Conservation (phyloP, 2,329 filamentous ascomycete genomes). For the Ascochyta viciae-villosae region DNA sequence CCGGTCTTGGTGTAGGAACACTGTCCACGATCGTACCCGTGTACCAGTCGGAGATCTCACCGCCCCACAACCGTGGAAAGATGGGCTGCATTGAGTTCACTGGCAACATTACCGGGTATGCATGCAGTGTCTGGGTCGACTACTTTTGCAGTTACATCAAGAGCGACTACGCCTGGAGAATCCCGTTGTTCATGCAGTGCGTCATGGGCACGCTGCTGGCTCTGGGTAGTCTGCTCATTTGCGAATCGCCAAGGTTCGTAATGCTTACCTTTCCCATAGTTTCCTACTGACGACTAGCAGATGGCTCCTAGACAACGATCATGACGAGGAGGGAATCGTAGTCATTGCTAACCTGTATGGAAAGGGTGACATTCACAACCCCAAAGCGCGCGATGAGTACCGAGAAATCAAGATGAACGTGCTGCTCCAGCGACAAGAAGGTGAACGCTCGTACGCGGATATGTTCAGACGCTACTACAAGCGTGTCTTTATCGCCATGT, state of each 20-base stretch:
- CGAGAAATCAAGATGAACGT: constrained; percentile 99
- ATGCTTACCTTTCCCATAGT: no score
- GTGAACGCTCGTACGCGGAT: constrained; percentile 86
- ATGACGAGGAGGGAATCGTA: constrained; percentile 97
- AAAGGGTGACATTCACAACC: constrained; percentile 91
- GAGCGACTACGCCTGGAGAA: constrained; percentile 84
- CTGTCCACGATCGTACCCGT: constrained; percentile 61
- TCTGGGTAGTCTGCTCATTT: constrained; percentile 87
- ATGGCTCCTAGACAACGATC: constrained; percentile 96
- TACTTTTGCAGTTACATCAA: constrained; percentile 94
- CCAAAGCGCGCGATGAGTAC: constrained; percentile 92
- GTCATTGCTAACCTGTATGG: constrained; percentile 98
- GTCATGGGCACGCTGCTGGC: constrained; percentile 89
- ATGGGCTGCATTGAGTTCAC: constrained; percentile 98
- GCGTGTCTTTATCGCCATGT: constrained; percentile 98
- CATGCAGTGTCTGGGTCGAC: constrained; percentile 97
- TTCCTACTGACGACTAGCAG: constrained; percentile 54
- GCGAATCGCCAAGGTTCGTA: constrained; percentile 87
- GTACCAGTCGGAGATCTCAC: constrained; percentile 70
- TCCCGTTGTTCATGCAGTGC: constrained; percentile 91
- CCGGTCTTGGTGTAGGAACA: constrained; percentile 59
- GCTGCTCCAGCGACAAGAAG: constrained; percentile 89
- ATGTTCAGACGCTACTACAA: constrained; percentile 95
- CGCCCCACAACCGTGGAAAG: constrained; percentile 93
- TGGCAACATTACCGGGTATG: constrained; percentile 94